These are phyloP conservation scores for Sequoia sempervirens DNA, from an alignment of 75 land plant species.

Conservation along the genomic window DNA sequence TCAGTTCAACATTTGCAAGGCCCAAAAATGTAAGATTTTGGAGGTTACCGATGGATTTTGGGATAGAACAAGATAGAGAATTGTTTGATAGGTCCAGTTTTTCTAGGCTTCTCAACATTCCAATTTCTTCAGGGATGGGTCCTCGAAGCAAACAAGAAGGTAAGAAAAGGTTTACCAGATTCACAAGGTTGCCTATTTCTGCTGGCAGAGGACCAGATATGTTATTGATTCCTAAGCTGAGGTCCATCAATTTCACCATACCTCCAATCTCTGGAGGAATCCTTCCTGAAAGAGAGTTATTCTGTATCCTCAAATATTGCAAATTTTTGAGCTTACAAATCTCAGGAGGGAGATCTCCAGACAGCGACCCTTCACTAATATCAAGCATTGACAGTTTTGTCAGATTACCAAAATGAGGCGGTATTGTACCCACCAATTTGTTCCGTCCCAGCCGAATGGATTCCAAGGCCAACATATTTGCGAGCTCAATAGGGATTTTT, in stretches of 20 bases:
- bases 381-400: slow-evolving; percentile 18
- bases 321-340: slow-evolving; percentile 9
- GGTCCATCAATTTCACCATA: slow-evolving; percentile 10
- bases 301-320: slow-evolving; percentile 18
- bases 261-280: slow-evolving; percentile 21
- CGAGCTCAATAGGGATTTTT: slow-evolving; percentile 42
- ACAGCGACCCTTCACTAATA: slow-evolving; percentile 11
- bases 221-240: slow-evolving; percentile 13
- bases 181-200: slow-evolving; percentile 12
- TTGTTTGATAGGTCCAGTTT: slow-evolving; percentile 22
- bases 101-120: slow-evolving; percentile 11
- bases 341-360: slow-evolving; percentile 11
- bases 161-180: slow-evolving; percentile 14
- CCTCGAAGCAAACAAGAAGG: slow-evolving; percentile 17
- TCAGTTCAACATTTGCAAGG: slow-evolving; percentile 1
- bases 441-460: slow-evolving; percentile 39
- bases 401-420: slow-evolving; percentile 27
- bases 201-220: slow-evolving; percentile 24
- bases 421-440: slow-evolving; percentile 37
- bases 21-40: slow-evolving; percentile 6
- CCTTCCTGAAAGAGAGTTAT: slow-evolving; percentile 23
- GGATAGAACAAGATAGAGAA: slow-evolving; percentile 21
- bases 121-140: slow-evolving; percentile 19
- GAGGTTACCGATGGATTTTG: slow-evolving; percentile 14
- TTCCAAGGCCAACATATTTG: slow-evolving; percentile 23